Evolutionary conservation across 2,329 filamentous ascomycete species (phyloP), one percentile per base, ranked within the genome.

Genomic region (Colletotrichum eremochloae): DNA sequence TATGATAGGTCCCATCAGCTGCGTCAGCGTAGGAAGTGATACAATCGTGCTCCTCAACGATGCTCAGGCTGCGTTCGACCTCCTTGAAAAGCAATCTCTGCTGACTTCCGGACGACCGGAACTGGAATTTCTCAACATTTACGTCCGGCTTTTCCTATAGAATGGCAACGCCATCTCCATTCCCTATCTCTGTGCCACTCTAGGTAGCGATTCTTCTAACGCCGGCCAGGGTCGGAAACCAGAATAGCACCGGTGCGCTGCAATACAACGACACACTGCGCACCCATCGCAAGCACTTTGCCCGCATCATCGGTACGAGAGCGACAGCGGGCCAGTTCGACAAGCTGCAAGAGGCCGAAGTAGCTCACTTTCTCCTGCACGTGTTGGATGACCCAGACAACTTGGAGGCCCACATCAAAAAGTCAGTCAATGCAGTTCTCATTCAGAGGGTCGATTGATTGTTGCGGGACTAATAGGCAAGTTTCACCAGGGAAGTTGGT

Each of bases 81-180:
- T 56, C 5, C 38, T 56, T 14, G 53, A 56, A 14, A 56, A 56
- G 18, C 33, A 56, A 18, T 56, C 53, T 33, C 18, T 56, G 11
- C 14, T 1, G 2, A 38, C 38, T 20, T 56, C 53, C 5, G 33
- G 18, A 6, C 53, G 53, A 12, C 53, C 33, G 1, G 6, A 1
- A 9, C 18, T 56, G 33, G 2, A 7, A n/a, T 56, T 38, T 31
- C 2, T 15, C 4, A 8, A 24, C 1, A 1, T 14, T 33, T 56
- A 14, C 5, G 53, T 38, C 5, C 5, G 18, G 5, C 4, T 20
- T n/a, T 14, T 38, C 4, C 53, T 5, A 15, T 20, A 56, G 53
- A 38, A 8, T 8, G 18, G 2, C 9, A n/a, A 24, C 11, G 1
- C 7, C 9, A 7, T 15, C 11, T n/a, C 0, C 5, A 12, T 24